Evolutionary conservation across 306 rosid species (phyloP).

Genomic region (Dryas alaskensis): DNA sequence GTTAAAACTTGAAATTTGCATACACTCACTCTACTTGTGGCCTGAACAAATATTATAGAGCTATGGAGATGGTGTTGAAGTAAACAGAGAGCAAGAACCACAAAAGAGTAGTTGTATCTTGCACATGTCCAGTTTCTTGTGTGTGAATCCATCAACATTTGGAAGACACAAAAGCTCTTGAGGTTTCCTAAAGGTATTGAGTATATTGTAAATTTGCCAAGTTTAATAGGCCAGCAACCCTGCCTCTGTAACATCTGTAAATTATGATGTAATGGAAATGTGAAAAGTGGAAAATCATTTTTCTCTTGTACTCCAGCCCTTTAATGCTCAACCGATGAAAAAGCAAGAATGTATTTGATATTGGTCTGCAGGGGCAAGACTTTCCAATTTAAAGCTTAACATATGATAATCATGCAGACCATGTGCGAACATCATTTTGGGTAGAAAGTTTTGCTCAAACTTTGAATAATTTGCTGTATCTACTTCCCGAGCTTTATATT

Average conservation of each 20-base stretch:
- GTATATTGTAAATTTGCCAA: neutral
- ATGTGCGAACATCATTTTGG: slow-evolving; percentile 19
- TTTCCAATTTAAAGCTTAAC: slow-evolving; percentile 5
- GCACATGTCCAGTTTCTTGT: slow-evolving; percentile 40
- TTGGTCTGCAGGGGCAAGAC: slow-evolving; percentile 10
- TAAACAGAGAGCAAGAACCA: slow-evolving; percentile 40
- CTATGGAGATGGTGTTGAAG: slow-evolving; percentile 38
- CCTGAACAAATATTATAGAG: slow-evolving; percentile 36
- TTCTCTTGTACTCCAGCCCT: slow-evolving; percentile 28
- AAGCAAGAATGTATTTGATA: slow-evolving; percentile 31
- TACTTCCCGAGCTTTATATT: slow-evolving; percentile 9
- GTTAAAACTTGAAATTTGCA: slow-evolving; percentile 14
- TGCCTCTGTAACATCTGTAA: slow-evolving; percentile 21
- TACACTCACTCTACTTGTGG: slow-evolving; percentile 48
- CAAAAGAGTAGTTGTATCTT: slow-evolving; percentile 35
- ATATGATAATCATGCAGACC: slow-evolving; percentile 19
- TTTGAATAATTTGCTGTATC: slow-evolving; percentile 23
- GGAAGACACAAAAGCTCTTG: slow-evolving; percentile 21
- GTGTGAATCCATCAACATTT: slow-evolving; percentile 36
- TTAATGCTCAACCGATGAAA: slow-evolving; percentile 26
- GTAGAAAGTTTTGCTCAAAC: slow-evolving; percentile 5
- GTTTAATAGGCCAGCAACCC: slow-evolving; percentile 24
- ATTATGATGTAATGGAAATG: slow-evolving; percentile 19
- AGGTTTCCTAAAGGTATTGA: slow-evolving; percentile 24
- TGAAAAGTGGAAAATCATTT: slow-evolving; percentile 32